phyloP scores from a whole-genome alignment of 2,329 filamentous ascomycete genomes.

The Drechslerella stenobrocha region DNA sequence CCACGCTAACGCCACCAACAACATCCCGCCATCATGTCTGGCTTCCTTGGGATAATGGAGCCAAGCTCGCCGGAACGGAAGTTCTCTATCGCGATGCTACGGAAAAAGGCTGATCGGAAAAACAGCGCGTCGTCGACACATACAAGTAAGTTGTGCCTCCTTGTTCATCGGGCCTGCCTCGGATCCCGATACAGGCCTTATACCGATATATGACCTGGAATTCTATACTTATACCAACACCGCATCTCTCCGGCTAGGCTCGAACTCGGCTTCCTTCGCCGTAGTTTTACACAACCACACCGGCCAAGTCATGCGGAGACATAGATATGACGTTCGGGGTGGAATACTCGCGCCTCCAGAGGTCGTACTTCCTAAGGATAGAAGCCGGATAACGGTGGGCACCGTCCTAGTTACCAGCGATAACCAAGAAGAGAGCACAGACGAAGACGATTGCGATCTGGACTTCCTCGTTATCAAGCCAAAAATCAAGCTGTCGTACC shows the following conservation, averaged over 20 bases:
- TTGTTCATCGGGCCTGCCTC: too few species aligned
- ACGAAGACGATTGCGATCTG: constrained; percentile 27
- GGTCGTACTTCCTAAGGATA: constrained; percentile 32
- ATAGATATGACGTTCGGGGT: constrained; percentile 36
- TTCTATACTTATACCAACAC: background rate
- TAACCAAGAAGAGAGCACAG: constrained; percentile 38
- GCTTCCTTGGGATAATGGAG: too few species aligned
- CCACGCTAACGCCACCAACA: too few species aligned
- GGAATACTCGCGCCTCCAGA: constrained; percentile 35
- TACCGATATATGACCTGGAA: too few species aligned
- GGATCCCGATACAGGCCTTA: too few species aligned
- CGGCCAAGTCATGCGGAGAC: constrained; percentile 33
- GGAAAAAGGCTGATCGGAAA: too few species aligned
- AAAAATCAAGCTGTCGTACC: constrained; percentile 35
- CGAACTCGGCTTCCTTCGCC: constrained; percentile 14
- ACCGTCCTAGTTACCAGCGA: constrained; percentile 36
- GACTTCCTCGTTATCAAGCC: constrained; percentile 27
- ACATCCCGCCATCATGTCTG: too few species aligned
- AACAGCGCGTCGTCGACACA: too few species aligned
- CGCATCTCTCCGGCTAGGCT: too few species aligned
- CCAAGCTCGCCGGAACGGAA: too few species aligned
- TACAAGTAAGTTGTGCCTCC: too few species aligned
- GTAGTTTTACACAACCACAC: constrained; percentile 42
- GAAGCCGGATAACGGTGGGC: constrained; percentile 10
- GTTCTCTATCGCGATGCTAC: too few species aligned